Evolutionary conservation across 2,329 filamentous ascomycete genomes (phyloP), one percentile per base, ranked within the genome.

Genomic region (Monosporascus sp.): DNA sequence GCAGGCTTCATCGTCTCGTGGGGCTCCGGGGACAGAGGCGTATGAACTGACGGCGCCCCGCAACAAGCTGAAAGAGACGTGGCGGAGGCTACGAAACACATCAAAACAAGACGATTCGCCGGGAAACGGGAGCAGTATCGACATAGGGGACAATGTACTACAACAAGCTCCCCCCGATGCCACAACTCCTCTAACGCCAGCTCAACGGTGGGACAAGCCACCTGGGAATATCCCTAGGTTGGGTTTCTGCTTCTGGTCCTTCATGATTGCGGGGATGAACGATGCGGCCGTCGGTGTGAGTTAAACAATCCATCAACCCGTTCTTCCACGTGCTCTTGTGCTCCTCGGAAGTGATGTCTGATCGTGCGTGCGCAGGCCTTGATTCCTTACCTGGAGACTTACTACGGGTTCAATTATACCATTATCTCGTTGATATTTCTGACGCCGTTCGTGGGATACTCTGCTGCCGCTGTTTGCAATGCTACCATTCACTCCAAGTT

Each of bases 391-490:
- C 73, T 86, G 41, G 82, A 85, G 71, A 68, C 68, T 14, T 86
- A 86, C 70, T 88, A 88, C 68, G 50, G 72, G 48, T 71, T 88
- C 49, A 74, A 72, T 47, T 87, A 88, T 65, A 78, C 81, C 4
- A 70, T 85, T 51, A 78, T 89, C 3, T 86, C 86, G 0, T 74
- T 87, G 2, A 70, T 88, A 44, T 89, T 89, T 65, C 72, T 89
- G 11, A 79, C 85, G 0, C 84, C 85, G 0, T 82, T 88, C 48
- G 71, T 79, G 3, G 86, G 85, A 47, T 89, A 89, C 68, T 75
- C 81, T 15, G 61, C 78, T 2, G 83, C 85, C 1, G 85, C 84
- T 1, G 68, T 88, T 1, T 64, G 79, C 48, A 90, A 88, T 67
- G 87, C 85, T 63, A 68, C 69, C 9, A 76, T 89, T 46, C 86